Evolutionary conservation across 495 filamentous ascomycete species (phyloP), one percentile per base, ranked within the genome.

Genomic region (Copromyces sp.): DNA sequence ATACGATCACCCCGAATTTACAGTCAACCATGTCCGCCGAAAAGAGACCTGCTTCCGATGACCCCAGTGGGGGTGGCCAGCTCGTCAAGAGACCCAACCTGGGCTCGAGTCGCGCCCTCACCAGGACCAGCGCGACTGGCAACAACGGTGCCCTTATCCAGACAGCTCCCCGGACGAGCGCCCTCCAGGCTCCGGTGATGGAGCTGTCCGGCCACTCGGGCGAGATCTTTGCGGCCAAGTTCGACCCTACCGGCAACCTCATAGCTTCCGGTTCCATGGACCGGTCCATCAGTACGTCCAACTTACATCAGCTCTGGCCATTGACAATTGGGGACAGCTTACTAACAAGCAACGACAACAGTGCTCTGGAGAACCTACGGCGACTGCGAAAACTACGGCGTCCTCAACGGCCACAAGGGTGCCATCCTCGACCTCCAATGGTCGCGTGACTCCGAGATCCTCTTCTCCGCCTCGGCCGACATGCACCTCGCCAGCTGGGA

Each of bases 221-320:
- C 11, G 95, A 99, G 83, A 89, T 98, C 39, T 98, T 98, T 79
- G 86, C 92, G n/a, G 90, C 92, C 32, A 90, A 91, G 78, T 99
- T 99, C 74, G 93, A 97, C 80, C 91, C 93, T 12, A 90, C 91
- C 6, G 94, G 94, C 32, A 91, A 93, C 69, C 86, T 92, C 72
- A 95, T 98, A 74, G 95, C 96, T 68, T 98, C 95, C 6, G 96
- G 95, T 17, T 96, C 94, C 2, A 95, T 97, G 90, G 95, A 99
- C 82, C 87, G 96, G 73, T 90, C 89, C 65, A 97, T 99, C 71
- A 86, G 94, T 97, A 86, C 59, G 90, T 39, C 20, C 53, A 83
- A 68, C 47, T 20, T 3, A 17, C 40, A 40, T 14, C n/a, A 53
- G 0, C 40, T 44, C 0, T 7, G 35, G 24, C 14, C 7, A 61